phyloP scores from a whole-genome alignment of 2,329 filamentous ascomycete genomes.

The Fusarium nelsonii region DNA sequence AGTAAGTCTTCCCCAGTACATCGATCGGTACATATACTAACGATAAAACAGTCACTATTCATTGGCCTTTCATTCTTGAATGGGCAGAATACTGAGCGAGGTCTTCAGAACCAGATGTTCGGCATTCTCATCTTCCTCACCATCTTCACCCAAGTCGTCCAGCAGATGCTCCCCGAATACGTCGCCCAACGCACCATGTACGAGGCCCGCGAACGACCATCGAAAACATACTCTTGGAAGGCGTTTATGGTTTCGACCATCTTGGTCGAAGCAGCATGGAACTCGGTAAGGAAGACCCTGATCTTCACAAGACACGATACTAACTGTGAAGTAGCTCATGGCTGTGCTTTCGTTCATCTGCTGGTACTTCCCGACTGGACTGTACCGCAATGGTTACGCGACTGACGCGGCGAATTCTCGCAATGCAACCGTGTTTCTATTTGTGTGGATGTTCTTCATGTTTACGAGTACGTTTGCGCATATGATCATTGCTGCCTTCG shows the following conservation, averaged over 20 bases:
- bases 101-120: constrained; percentile 79
- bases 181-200: constrained; percentile 76
- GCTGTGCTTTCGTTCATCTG: constrained; percentile 70
- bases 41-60: constrained; percentile 60
- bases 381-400: constrained; percentile 68
- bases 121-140: constrained; percentile 78
- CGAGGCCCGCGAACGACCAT: constrained; percentile 75
- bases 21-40: not conserved
- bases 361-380: constrained; percentile 77
- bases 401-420: constrained; percentile 61
- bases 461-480: constrained; percentile 75
- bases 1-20: constrained; percentile 46
- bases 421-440: constrained; percentile 72
- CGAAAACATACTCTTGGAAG: constrained; percentile 76
- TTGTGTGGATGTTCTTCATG: constrained; percentile 72
- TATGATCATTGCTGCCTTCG: constrained; percentile 73
- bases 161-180: constrained; percentile 79
- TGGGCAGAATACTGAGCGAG: constrained; percentile 69
- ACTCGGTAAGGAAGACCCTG: constrained; percentile 62
- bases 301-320: fast-evolving
- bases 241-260: constrained; percentile 73
- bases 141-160: constrained; percentile 74
- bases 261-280: constrained; percentile 75
- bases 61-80: constrained; percentile 78
- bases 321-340: constrained; percentile 44